Percentiles rank a stretch among this genome's conserved stretches.
phyloP scores from a whole-genome alignment of 305 asterid species.

The Stenogyne calaminthoides region DNA sequence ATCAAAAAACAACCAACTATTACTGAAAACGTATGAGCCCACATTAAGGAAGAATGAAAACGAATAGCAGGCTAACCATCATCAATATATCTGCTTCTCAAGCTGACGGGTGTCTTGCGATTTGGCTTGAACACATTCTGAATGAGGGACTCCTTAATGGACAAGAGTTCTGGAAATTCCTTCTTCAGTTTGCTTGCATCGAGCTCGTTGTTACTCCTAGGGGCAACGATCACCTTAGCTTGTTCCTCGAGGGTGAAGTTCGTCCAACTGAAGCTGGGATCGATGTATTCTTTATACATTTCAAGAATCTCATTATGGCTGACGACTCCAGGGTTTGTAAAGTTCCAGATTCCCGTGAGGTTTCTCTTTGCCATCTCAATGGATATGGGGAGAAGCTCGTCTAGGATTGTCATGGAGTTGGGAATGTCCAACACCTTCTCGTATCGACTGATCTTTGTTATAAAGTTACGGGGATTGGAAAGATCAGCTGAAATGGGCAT shows the following conservation, averaged over 20 bases:
- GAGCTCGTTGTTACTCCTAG: slow-evolving; percentile 83
- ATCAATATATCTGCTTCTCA: slow-evolving; percentile 37
- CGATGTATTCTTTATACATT: slow-evolving; percentile 69
- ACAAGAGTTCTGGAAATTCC: slow-evolving; percentile 70
- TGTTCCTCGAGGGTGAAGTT: slow-evolving; percentile 88
- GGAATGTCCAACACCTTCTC: slow-evolving; percentile 83
- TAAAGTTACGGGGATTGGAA: slow-evolving; percentile 77
- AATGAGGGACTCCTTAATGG: slow-evolving; percentile 78
- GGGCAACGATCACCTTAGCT: slow-evolving; percentile 82
- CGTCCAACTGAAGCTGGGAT: slow-evolving; percentile 67
- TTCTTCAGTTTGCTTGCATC: slow-evolving; percentile 62
- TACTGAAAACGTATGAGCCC: slow-evolving; percentile 16
- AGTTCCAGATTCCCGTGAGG: slow-evolving; percentile 83
- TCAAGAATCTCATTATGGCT: slow-evolving; percentile 83
- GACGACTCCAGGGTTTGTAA: slow-evolving; percentile 88
- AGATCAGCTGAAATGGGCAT: slow-evolving; percentile 84
- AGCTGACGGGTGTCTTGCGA: slow-evolving; percentile 63
- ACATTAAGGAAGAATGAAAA: neutral
- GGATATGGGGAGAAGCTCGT: slow-evolving; percentile 81
- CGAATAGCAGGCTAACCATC: neutral
- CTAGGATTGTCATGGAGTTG: slow-evolving; percentile 86
- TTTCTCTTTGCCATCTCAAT: slow-evolving; percentile 90
- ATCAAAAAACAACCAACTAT: slow-evolving; percentile 16
- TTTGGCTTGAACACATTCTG: slow-evolving; percentile 71
- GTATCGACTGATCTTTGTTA: slow-evolving; percentile 72